phyloP scores from a whole-genome alignment of 1,139 yeast species.

The Oligophagozyma castellii region DNA sequence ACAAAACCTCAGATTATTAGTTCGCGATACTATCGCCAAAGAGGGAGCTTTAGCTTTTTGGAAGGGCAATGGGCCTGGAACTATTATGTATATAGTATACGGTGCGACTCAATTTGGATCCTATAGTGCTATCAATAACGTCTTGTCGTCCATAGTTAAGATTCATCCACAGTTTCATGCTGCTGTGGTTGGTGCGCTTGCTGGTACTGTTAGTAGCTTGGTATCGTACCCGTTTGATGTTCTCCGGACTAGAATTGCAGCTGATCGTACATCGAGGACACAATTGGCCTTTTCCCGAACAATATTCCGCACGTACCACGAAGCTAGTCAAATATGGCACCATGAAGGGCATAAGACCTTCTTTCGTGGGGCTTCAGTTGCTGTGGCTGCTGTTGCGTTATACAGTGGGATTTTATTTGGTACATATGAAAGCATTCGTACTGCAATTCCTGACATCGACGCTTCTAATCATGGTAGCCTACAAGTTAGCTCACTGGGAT shows the following conservation, averaged over 20 bases:
- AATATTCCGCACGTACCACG: slow-evolving; percentile 11
- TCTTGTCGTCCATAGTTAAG: slow-evolving; percentile 19
- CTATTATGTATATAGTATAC: slow-evolving; percentile 65
- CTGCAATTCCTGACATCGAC: slow-evolving; percentile 19
- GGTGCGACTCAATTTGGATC: slow-evolving; percentile 79
- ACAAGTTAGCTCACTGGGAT: slow-evolving; percentile 29
- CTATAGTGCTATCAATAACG: slow-evolving; percentile 41
- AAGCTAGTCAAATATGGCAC: slow-evolving; percentile 31
- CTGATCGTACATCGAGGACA: slow-evolving; percentile 27
- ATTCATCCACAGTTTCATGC: slow-evolving; percentile 29
- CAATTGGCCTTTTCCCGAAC: no score
- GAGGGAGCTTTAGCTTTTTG: slow-evolving; percentile 62
- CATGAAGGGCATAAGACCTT: slow-evolving; percentile 44
- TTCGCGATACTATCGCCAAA: slow-evolving; percentile 26
- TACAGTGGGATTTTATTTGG: slow-evolving; percentile 60
- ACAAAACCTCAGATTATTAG: slow-evolving; percentile 22
- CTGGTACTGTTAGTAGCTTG: slow-evolving; percentile 65
- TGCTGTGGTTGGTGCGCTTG: slow-evolving; percentile 55
- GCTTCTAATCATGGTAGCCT: slow-evolving; percentile 3
- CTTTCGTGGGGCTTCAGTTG: slow-evolving; percentile 50
- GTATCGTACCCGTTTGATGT: slow-evolving; percentile 82
- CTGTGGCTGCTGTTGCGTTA: slow-evolving; percentile 49
- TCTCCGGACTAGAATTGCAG: slow-evolving; percentile 70
- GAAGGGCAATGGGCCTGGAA: slow-evolving; percentile 96
- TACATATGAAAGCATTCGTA: slow-evolving; percentile 36